Evolutionary conservation across 139 green algal species (phyloP).

Genomic region (Pycnococcus provasolii): DNA sequence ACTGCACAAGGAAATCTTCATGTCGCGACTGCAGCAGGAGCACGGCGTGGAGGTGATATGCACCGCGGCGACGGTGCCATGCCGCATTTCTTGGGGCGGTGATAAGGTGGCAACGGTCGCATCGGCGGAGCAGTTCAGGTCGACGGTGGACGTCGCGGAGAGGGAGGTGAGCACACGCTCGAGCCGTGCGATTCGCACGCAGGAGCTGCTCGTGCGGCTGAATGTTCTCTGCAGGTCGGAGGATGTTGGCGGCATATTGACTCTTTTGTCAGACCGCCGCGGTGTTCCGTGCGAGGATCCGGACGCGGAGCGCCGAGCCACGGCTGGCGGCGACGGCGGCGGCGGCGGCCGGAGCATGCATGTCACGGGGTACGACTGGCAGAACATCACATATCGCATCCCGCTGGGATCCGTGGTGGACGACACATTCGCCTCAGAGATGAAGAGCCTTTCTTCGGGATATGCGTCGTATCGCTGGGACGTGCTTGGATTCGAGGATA

Average conservation of each 20-base stretch:
- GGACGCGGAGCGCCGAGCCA: not conserved
- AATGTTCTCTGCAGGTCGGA: conserved; percentile 67
- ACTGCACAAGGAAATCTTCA: conserved; percentile 91
- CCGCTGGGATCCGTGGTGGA: conserved; percentile 32
- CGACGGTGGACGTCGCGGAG: conserved; percentile 48
- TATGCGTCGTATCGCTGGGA: conserved; percentile 94
- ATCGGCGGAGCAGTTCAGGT: not conserved
- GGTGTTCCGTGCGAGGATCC: not conserved
- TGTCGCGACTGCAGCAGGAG: conserved; percentile 34
- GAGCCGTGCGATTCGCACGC: conserved; percentile 24
- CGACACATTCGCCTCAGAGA: conserved; percentile 64
- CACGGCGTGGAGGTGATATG: conserved; percentile 28
- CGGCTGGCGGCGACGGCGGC: not conserved
- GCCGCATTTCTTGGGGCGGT: conserved; percentile 45
- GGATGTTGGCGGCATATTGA: conserved; percentile 50
- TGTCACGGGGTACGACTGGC: conserved; percentile 41
- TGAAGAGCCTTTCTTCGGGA: conserved; percentile 63
- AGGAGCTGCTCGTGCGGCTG: conserved; percentile 73
- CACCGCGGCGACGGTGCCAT: conserved; percentile 67
- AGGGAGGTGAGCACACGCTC: conserved; percentile 46
- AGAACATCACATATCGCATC: conserved; percentile 17
- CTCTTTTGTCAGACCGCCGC: not conserved
- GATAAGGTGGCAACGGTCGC: not conserved
- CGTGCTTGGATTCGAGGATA: conserved; percentile 44
- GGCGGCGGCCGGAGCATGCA: not conserved